Base-by-base conservation (phyloP, 257 asterid genomes). In the Fraxinus anomala region DNA sequence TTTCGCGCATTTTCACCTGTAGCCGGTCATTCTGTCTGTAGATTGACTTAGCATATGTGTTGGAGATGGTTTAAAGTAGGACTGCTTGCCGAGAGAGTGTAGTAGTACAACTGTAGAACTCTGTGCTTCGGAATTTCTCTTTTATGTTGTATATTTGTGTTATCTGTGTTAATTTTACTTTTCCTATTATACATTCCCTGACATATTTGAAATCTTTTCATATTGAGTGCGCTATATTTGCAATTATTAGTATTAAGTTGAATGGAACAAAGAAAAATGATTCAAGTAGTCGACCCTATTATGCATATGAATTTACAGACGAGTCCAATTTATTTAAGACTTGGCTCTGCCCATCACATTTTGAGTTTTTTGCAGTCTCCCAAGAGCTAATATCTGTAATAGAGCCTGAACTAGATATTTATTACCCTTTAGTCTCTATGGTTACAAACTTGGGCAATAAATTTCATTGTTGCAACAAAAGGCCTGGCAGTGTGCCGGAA, bases 1-100 rank as follows among this genome's bases (percentile, higher is more conserved):
- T 49, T 37, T 76, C 61, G 68, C 70, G 37, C 68, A 56, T 85
- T 65, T 72, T 77, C 23, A 13, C 34, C 54, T 49, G 34, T 83
- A 33, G 78, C 67, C 19, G 73, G 56, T 77, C 78, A 54, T 76
- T 16, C 65, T 26, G 66, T 76, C 44, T 71, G 14, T 63, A 24
- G n/a, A 59, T 34, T 74, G 72, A 14, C 71, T 61, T 36, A 75
- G 66, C 63, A 70, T 54, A 40, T 37, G 66, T 76, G 76, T 24
- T 74, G 2, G 37, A 31, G 34, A 26, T 73, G 33, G 36, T 56
- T 51, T 73, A 21, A 44, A 42, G 47, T 4, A 24, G 68, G 70
- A 73, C 67, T 23, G 70, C 59, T 49, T 68, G 67, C 26, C 4
- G 69, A 73, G 74, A 6, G 28, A 59, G 31, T 40, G 68, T 65